These are phyloP conservation scores for Penicillium cinerascens DNA, from an alignment of 495 filamentous ascomycete species.

Conservation along the genomic window DNA sequence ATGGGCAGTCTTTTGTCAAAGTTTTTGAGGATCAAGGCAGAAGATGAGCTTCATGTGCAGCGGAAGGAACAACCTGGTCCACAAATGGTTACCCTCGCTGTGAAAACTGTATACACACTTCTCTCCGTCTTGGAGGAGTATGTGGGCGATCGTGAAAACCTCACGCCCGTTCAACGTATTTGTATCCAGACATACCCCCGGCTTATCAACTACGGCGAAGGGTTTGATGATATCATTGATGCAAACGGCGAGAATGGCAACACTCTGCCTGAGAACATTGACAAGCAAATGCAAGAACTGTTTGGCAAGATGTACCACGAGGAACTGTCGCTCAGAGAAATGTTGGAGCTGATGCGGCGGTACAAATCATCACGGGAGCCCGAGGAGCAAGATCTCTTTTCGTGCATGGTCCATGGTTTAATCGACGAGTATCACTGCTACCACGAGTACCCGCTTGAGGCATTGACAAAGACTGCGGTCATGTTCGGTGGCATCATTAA, in stretches of 20 bases:
- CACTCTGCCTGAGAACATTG: slow-evolving; percentile 68
- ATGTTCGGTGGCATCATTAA: slow-evolving; percentile 97
- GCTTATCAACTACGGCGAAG: slow-evolving; percentile 93
- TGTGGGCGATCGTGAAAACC: slow-evolving; percentile 52
- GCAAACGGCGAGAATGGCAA: slow-evolving; percentile 77
- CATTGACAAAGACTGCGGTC: slow-evolving; percentile 89
- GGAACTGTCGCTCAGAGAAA: slow-evolving; percentile 72
- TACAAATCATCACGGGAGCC: slow-evolving; percentile 84
- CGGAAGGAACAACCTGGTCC: slow-evolving; percentile 57
- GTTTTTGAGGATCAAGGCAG: slow-evolving; percentile 78
- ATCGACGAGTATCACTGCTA: slow-evolving; percentile 98
- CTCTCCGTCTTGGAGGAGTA: slow-evolving; percentile 73
- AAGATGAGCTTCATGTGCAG: slow-evolving; percentile 71
- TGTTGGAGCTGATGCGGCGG: slow-evolving; percentile 73
- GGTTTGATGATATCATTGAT: slow-evolving; percentile 84
- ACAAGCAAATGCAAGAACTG: slow-evolving; percentile 90
- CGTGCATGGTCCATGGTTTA: slow-evolving; percentile 96
- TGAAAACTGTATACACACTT: slow-evolving; percentile 80
- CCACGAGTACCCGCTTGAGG: slow-evolving; percentile 87
- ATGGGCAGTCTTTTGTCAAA: slow-evolving; percentile 63
- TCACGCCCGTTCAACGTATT: slow-evolving; percentile 67
- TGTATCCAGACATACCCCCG: slow-evolving; percentile 94
- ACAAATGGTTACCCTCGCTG: slow-evolving; percentile 67
- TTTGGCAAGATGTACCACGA: slow-evolving; percentile 96
- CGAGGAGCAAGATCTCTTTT: slow-evolving; percentile 86